Conservation (phyloP, 2,329 filamentous ascomycete genomes). For the Bipolaris gigantea region DNA sequence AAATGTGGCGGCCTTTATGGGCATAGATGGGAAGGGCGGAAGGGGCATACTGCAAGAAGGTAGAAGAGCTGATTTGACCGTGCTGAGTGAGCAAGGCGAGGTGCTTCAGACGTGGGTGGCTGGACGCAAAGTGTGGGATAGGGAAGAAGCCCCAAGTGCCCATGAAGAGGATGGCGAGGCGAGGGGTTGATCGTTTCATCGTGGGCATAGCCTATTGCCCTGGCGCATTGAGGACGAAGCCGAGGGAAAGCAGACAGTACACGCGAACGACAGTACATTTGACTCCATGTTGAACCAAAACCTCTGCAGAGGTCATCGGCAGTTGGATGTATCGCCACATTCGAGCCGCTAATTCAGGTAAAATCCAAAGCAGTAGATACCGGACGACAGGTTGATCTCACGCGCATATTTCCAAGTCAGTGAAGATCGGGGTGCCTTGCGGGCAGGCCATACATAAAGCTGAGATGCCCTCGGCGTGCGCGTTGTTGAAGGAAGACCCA, state of each 20-base stretch:
- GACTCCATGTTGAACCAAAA: neutral
- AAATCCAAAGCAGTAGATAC: constrained; percentile 58
- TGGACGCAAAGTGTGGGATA: constrained; percentile 53
- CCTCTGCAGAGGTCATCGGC: neutral
- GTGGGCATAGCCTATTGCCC: neutral
- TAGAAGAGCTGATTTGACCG: constrained; percentile 53
- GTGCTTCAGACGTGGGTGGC: constrained; percentile 57
- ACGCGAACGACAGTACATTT: neutral
- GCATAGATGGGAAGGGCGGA: constrained; percentile 48
- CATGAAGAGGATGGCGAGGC: constrained; percentile 37
- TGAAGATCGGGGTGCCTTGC: constrained; percentile 48
- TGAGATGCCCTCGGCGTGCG: constrained; percentile 42
- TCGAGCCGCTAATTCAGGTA: constrained; percentile 55
- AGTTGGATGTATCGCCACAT: constrained; percentile 51
- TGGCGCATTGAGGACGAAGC: neutral
- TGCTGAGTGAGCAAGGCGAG: constrained; percentile 51
- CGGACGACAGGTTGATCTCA: constrained; percentile 51
- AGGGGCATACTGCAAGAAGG: constrained; percentile 49
- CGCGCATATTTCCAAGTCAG: constrained; percentile 47
- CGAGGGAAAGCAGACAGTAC: too few species aligned
- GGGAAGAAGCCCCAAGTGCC: constrained; percentile 30
- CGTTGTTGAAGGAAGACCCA: constrained; percentile 31
- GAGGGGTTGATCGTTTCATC: constrained; percentile 14
- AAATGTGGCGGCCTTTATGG: constrained; percentile 56
- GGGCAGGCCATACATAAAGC: constrained; percentile 39